These are phyloP conservation scores for Clausena lansium DNA, from an alignment of 345 rosid species.

Conservation along the genomic window DNA sequence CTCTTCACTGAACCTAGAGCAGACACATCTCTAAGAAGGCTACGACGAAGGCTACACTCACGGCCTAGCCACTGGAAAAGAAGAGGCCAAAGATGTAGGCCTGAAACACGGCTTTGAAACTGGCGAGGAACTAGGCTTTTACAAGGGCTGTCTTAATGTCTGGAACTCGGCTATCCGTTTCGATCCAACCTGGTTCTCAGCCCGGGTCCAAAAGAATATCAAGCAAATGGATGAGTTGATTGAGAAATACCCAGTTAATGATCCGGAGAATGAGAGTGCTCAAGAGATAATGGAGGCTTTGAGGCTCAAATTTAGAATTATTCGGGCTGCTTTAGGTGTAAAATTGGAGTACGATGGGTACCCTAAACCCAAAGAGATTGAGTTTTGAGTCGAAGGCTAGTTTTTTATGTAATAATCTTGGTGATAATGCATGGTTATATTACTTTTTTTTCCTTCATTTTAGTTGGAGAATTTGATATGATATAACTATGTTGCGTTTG, in stretches of 20 bases:
- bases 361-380: slow-evolving; percentile 55
- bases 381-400: slow-evolving; percentile 41
- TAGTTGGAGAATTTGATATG: not conserved
- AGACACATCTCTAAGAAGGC: slow-evolving; percentile 58
- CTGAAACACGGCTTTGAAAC: slow-evolving; percentile 60
- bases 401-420: not conserved
- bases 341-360: slow-evolving; percentile 62
- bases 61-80: slow-evolving; percentile 50
- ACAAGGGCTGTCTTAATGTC: slow-evolving; percentile 64
- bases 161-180: slow-evolving; percentile 57
- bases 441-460: not conserved
- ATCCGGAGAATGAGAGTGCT: slow-evolving; percentile 60
- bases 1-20: slow-evolving; percentile 51
- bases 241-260: slow-evolving; percentile 46
- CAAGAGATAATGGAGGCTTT: slow-evolving; percentile 60
- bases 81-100: slow-evolving; percentile 63
- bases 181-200: slow-evolving; percentile 45
- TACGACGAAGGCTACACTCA: slow-evolving; percentile 60
- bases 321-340: slow-evolving; percentile 59
- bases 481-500: not conserved
- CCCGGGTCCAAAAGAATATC: slow-evolving; percentile 52
- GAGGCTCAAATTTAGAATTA: slow-evolving; percentile 60
- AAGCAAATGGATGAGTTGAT: slow-evolving; percentile 55
- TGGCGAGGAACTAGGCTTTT: slow-evolving; percentile 78
- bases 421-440: not conserved